Conservation (phyloP, 176 grass and related monocot species). For the Phragmites australis region DNA sequence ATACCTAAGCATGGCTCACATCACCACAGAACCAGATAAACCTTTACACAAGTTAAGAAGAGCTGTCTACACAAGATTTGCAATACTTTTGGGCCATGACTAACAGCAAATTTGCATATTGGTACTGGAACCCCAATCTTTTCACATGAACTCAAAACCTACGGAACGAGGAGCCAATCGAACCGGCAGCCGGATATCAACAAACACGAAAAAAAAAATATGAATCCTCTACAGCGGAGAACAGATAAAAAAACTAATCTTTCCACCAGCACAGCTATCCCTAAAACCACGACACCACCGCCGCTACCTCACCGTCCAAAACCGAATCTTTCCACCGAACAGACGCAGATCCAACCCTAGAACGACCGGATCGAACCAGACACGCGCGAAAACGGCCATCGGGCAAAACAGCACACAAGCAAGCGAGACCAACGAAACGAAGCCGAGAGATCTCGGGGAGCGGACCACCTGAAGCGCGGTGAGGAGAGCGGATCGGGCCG, state of each 20-base stretch:
- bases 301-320: background rate
- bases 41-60: background rate
- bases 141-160: background rate
- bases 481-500: slow-evolving; percentile 29
- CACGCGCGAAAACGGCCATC: too few relatives aligned
- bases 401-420: background rate
- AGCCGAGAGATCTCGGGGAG: background rate
- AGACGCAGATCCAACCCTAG: background rate
- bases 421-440: background rate
- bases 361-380: background rate
- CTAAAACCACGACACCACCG: background rate
- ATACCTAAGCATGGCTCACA: background rate
- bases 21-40: background rate
- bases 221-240: background rate
- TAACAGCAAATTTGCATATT: background rate
- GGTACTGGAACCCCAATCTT: too few relatives aligned
- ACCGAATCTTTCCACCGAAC: background rate
- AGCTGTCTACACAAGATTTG: background rate
- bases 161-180: background rate
- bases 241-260: background rate
- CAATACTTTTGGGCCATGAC: background rate
- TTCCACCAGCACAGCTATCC: background rate
- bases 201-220: background rate
- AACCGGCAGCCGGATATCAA: background rate
- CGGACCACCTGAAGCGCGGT: slow-evolving; percentile 42